A percentile compares a stretch with the other conserved stretches of the same genome.
These are phyloP conservation scores for Penicillium thymicola DNA, from an alignment of 2,329 filamentous ascomycete genomes.

Conservation along the genomic window DNA sequence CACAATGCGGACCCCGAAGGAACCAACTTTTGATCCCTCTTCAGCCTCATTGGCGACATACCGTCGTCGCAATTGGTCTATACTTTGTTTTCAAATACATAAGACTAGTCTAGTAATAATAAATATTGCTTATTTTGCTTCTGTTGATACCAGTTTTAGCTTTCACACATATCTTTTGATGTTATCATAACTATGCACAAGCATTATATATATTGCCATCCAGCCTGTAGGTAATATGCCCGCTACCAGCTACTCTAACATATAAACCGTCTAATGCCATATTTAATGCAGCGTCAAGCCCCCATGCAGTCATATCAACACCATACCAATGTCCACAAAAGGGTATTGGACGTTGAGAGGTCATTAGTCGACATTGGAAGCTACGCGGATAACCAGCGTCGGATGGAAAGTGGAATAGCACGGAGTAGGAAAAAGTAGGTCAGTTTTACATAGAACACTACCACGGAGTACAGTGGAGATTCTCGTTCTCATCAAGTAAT, in stretches of 20 bases:
- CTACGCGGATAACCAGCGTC: too few relatives aligned
- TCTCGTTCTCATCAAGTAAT: not conserved
- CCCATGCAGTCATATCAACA: too few relatives aligned
- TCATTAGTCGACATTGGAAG: not conserved
- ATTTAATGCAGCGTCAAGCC: too few relatives aligned
- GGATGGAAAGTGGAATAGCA: not conserved
- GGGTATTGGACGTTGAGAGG: too few relatives aligned
- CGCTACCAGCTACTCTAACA: rapidly evolving
- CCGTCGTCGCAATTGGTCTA: not conserved
- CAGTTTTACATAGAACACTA: not conserved
- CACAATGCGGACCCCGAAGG: too few relatives aligned
- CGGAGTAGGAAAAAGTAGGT: not conserved
- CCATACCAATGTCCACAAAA: too few relatives aligned
- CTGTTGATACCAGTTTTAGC: too few relatives aligned
- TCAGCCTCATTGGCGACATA: not conserved
- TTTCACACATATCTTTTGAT: not conserved
- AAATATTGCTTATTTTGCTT: not conserved
- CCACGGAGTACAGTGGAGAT: not conserved
- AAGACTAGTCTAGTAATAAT: too few relatives aligned
- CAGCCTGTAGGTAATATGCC: not conserved
- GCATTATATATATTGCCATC: not conserved
- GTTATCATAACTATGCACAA: not conserved
- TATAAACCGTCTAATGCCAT: too few relatives aligned
- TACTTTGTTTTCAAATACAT: too few relatives aligned
- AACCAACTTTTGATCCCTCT: not conserved